Base-by-base conservation (phyloP, 2,329 filamentous ascomycete genomes). In the Ciborinia camelliae region DNA sequence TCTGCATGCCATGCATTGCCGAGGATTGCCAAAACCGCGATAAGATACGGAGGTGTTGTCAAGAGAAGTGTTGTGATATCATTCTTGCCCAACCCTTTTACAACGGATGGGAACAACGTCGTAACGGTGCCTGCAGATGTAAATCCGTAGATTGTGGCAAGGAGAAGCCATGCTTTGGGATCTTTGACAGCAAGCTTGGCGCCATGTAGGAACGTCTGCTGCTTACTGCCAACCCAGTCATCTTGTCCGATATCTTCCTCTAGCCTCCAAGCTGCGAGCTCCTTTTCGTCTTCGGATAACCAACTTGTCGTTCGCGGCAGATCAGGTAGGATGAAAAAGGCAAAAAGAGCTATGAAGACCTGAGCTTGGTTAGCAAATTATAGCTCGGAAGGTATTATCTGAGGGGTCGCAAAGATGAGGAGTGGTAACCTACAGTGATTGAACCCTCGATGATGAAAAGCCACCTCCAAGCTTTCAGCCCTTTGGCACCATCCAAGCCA, bases 241-340 rank as follows among this genome's bases (percentile, higher is more conserved):
- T 64, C 62, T 59, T 61, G 55, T 26, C 61, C 61, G 4, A 63
- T 63, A 32, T 63, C 61, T 32, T 63, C 61, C 23, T 63, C 39
- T 10, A 70, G 60, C 32, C 69, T 59, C 37, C 64, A 64, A 10
- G 62, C 64, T 8, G 80, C 80, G 20, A 81, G 74, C 2, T 78
- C 75, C 20, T 79, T 76, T 65, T 79, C 76, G 50, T 84, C 80
- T 3, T 80, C 71, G 0, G 76, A 76, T 0, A 86, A 71, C 83
- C 84, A 86, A 30, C 74, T 76, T 0, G 83, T 84, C 0, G 80
- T 83, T 51, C 79, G 75, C 1, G 83, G 83, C 20, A 83, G 84
- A 68, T 86, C 79, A 0, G 84, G 84, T 0, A 86, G 74, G 35
- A 77, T 68, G 41, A 80, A 66, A n/a, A 65, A 69, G 2, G 54